A percentile compares a stretch with the other conserved stretches of the same genome.
Conservation (phyloP, 1,284 basidiomycete species). For the Pseudozyma flocculosa region DNA sequence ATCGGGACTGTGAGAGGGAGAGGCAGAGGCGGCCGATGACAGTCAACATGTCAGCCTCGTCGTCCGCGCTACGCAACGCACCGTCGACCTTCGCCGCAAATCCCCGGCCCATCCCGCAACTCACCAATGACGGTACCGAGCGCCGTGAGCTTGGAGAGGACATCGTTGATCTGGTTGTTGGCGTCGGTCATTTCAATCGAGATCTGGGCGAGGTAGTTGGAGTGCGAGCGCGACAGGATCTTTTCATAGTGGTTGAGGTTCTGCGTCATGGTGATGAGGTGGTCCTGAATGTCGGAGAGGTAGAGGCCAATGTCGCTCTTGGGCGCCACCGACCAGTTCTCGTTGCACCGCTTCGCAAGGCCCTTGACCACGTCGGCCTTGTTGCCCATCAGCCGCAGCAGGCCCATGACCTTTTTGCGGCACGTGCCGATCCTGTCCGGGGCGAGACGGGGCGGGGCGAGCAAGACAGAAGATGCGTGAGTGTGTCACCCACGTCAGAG, state of each 20-base stretch:
- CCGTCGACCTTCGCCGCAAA: too few species aligned
- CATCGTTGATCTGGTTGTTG: slow-evolving; percentile 98
- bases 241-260: slow-evolving; percentile 68
- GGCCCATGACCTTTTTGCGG: slow-evolving; percentile 98
- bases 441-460: not conserved
- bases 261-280: slow-evolving; percentile 99
- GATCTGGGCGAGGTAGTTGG: slow-evolving; percentile 69
- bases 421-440: slow-evolving; percentile 83
- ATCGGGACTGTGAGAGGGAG: slow-evolving; percentile 63
- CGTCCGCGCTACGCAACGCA: too few species aligned
- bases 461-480: too few species aligned
- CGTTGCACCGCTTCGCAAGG: slow-evolving; percentile 91
- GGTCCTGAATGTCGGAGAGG: slow-evolving; percentile 84
- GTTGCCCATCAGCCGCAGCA: slow-evolving; percentile 91
- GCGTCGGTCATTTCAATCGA: slow-evolving; percentile 72
- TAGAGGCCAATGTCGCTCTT: slow-evolving; percentile 97
- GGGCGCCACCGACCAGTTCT: slow-evolving; percentile 97
- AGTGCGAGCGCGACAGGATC: slow-evolving; percentile 95
- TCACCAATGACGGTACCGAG: slow-evolving; percentile 82
- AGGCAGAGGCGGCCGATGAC: too few species aligned
- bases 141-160: slow-evolving; percentile 95
- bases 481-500: too few species aligned
- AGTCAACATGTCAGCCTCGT: too few species aligned
- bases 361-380: slow-evolving; percentile 99
- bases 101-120: too few species aligned